A percentile compares a stretch with the other conserved stretches of the same genome.
phyloP scores from a whole-genome alignment of 2,329 filamentous ascomycete species.

The Coleophoma eucalyptorum region DNA sequence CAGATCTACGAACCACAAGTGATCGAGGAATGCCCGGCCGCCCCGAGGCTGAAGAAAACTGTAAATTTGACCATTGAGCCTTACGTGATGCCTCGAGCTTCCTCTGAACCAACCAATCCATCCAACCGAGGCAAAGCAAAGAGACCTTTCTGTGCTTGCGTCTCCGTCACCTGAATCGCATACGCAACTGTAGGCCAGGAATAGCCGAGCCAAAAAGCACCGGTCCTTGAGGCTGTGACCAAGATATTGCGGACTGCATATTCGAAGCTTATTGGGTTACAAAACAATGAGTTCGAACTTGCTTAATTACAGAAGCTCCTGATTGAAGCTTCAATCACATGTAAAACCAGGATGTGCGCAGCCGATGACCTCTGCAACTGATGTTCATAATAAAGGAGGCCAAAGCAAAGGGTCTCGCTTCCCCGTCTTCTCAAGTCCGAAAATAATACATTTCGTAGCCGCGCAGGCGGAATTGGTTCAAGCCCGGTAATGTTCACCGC shows the following conservation, averaged over 20 bases:
- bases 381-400: too few relatives aligned
- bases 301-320: too few relatives aligned
- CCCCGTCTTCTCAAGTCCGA: too few relatives aligned
- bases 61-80: neutral
- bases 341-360: too few relatives aligned
- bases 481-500: constrained; percentile 4
- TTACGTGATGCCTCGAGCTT: neutral
- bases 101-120: neutral
- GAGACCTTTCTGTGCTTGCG: neutral
- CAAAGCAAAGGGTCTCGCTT: too few relatives aligned
- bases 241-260: neutral
- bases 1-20: too few relatives aligned
- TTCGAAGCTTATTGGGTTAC: neutral
- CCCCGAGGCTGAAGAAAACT: neutral
- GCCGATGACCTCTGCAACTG: too few relatives aligned
- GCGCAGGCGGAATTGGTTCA: neutral
- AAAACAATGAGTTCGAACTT: too few relatives aligned
- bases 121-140: neutral
- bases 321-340: too few relatives aligned
- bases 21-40: neutral
- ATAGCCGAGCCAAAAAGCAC: neutral
- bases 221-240: too few relatives aligned
- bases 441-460: neutral
- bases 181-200: neutral
- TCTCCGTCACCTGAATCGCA: neutral